Base-by-base conservation (phyloP, 1,284 basidiomycete genomes). In the Rhodotorula sp. region DNA sequence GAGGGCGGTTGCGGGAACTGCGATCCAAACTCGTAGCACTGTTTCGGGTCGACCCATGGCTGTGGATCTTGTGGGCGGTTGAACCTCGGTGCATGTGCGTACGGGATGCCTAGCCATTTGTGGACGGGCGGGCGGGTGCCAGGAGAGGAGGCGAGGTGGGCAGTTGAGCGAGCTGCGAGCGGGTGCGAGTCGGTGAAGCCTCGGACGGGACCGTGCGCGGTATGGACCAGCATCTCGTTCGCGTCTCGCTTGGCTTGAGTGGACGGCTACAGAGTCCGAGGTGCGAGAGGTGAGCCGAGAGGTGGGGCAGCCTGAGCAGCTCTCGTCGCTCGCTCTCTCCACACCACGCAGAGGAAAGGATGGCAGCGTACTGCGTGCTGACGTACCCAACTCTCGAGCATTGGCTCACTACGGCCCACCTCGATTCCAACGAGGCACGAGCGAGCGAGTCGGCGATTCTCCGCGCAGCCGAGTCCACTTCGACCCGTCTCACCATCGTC, bases 31-130 rank as follows among this genome's bases (percentile, higher is more conserved):
- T 75, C 74, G 61, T 62, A 63, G 59, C 69, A 71, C 18, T 68
- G 58, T 15, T 50, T 45, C 6, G 64, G 47, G 0, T 60, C 52
- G 1, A 28, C 26, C 74, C 74, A 76, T 0, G 64, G 14, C 12
- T 45, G 5, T 0, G 72, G 72, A 14, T 60, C 19, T 2, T 15
- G 10, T 2, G 70, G 72, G 28, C 69, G 63, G 28, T 66, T 47
- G 48, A 58, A 76, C 4, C 74, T 62, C 1, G 28, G 16, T 2
- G 74, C 74, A 28, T 59, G 50, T 1, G 72, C 74, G 50, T 71
- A 76, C 0, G 72, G 74, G 28, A 76, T 62, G 12, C 69, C 73
- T 38, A 76, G 68, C 74, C 74, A 76, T 55, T 76, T 76, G 21
- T 16, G 18, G 12, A 76, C 67, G 16, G 69, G 58, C 1, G 34